A percentile compares a stretch with the other conserved stretches of the same genome.
phyloP scores from a whole-genome alignment of 2,329 filamentous ascomycete genomes.

The Fusarium sororula region DNA sequence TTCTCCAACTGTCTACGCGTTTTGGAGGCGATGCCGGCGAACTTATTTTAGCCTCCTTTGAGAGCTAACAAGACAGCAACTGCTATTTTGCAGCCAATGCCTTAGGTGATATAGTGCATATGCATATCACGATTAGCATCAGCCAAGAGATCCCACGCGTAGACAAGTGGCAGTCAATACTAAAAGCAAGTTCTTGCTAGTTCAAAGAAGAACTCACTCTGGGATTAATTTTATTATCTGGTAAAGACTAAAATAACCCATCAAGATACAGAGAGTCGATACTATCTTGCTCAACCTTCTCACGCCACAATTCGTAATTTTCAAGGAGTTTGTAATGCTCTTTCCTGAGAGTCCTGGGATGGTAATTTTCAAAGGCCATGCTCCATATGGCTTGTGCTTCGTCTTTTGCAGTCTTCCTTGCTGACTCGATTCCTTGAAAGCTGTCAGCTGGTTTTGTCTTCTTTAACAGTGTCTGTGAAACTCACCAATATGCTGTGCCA shows the following conservation, averaged over 20 bases:
- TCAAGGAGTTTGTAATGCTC: background rate
- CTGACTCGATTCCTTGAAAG: constrained; percentile 4
- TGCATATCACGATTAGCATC: background rate
- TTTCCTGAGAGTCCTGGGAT: background rate
- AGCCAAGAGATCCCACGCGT: too few relatives aligned
- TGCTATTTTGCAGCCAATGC: background rate
- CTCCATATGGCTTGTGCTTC: constrained; percentile 22
- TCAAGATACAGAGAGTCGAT: background rate
- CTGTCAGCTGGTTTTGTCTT: too few relatives aligned
- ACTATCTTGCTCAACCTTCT: background rate
- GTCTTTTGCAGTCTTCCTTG: constrained; percentile 1
- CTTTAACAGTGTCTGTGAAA: background rate
- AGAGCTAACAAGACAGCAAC: background rate
- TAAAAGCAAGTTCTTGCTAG: background rate
- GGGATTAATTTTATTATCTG: background rate
- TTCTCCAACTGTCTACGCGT: background rate
- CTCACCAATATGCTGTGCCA: constrained; percentile 20
- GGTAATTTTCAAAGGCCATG: constrained; percentile 15
- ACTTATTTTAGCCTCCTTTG: too few relatives aligned
- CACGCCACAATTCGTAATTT: background rate
- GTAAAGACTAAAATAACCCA: background rate
- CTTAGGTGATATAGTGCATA: background rate
- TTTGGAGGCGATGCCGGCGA: accelerated
- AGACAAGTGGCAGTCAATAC: background rate
- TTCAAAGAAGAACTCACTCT: too few relatives aligned